Evolutionary conservation across 495 filamentous ascomycete genomes (phyloP), one percentile per base, ranked within the genome.

Genomic region (Aspergillus haitiensis): DNA sequence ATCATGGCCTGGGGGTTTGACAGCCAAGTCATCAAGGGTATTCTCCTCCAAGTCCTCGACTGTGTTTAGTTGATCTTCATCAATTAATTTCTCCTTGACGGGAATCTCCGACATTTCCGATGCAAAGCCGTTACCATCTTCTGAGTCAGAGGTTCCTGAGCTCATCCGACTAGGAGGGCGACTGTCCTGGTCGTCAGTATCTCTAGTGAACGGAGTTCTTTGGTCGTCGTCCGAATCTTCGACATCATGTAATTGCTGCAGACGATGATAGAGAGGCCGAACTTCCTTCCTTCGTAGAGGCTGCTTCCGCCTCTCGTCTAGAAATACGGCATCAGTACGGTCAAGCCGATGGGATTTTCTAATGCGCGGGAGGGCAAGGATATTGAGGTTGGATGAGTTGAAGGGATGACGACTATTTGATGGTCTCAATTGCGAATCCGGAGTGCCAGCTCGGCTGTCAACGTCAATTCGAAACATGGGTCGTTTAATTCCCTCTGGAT

Each of bases 121-220:
- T 32, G 60, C 66, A 52, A 67, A 85, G 12, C 79, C 87, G 33
- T 91, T 85, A 39, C 80, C 76, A 61, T 79, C 81, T 61, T 91
- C 88, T 16, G 81, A 85, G 2, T 71, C 79, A 21, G 87, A 86
- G 34, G 86, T 83, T 37, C 81, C 84, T 33, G 85, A 84, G 64
- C 86, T 89, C 79, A 90, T 84, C 10, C 88, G 87, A 68, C 92
- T 96, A 11, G 86, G 76, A 13, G 91, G 87, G 15, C 90, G 80
- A 57, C 91, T 95, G 48, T 93, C 92, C 50, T 85, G 84, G 57
- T 94, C 91, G 67, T 93, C 90, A 0, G 87, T 91, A 64, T 94
- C 90, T 49, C 85, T 76, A 7, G 80, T 82, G 27, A 87, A 70
- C 33, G 88, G 87, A 16, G 75, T 82, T 35, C 77, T 69, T 51